phyloP scores from a whole-genome alignment of 1,139 yeast species.

The Pneumocystis canis region DNA sequence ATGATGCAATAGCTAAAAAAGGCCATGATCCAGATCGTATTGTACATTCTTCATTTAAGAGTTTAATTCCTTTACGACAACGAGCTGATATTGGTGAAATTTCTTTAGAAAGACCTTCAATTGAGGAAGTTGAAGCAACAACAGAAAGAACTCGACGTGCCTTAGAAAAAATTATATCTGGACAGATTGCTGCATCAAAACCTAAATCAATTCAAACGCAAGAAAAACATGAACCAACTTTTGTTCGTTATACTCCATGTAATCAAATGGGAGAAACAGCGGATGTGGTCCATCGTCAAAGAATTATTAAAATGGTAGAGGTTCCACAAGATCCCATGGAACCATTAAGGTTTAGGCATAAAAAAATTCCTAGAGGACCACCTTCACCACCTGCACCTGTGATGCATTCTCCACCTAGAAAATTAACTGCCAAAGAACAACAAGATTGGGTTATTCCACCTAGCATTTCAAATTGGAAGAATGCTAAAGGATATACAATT shows the following conservation, averaged over 20 bases:
- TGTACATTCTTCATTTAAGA: constrained; percentile 30
- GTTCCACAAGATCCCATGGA: constrained; percentile 68
- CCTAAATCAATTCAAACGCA: constrained; percentile 21
- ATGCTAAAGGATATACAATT: constrained; percentile 79
- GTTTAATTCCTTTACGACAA: constrained; percentile 36
- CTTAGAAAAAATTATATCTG: constrained; percentile 32
- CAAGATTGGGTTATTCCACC: constrained; percentile 82
- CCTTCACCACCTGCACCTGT: constrained; percentile 48
- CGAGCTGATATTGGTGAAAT: constrained; percentile 27
- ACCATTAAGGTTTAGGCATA: constrained; percentile 63
- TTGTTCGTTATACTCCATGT: constrained; percentile 37
- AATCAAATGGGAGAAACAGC: constrained; percentile 25
- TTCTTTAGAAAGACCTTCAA: constrained; percentile 29
- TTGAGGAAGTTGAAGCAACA: constrained; percentile 28
- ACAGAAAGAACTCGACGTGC: constrained; percentile 36
- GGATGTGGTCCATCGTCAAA: constrained; percentile 22
- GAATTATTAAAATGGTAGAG: constrained; percentile 43
- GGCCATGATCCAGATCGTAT: constrained; percentile 24
- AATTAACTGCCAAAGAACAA: constrained; percentile 60
- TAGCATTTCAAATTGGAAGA: constrained; percentile 90
- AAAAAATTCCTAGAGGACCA: constrained; percentile 47
- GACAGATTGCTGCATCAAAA: constrained; percentile 24
- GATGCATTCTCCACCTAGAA: constrained; percentile 35
- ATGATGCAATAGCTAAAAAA: constrained; percentile 25
- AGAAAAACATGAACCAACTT: constrained; percentile 27